Conservation (phyloP, 2,329 filamentous ascomycete genomes). For the Nakataea oryzae region DNA sequence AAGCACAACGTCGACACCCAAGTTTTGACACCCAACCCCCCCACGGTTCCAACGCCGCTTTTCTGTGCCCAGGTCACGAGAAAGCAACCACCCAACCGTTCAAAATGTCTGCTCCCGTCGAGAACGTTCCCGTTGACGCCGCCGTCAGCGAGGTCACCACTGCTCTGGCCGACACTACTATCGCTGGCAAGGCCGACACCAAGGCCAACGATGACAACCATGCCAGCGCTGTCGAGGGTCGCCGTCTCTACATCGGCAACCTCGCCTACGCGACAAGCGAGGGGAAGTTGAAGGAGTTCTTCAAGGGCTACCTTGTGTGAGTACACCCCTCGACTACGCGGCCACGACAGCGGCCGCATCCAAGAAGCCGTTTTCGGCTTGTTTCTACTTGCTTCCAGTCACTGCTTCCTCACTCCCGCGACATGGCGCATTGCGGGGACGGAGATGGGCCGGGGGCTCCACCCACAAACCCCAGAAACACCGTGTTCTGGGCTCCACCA, state of each 20-base stretch:
- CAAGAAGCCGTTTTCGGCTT: not conserved
- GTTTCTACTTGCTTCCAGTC: not conserved
- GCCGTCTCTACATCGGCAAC: slow-evolving; percentile 99
- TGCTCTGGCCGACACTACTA: slow-evolving; percentile 62
- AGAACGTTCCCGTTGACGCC: slow-evolving; percentile 53
- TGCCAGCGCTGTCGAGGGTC: slow-evolving; percentile 95
- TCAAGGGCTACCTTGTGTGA: slow-evolving; percentile 99
- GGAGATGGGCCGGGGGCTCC: not conserved
- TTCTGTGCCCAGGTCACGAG: not conserved
- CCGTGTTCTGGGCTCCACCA: not conserved
- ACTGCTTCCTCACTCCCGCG: not conserved
- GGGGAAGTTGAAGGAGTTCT: slow-evolving; percentile 99
- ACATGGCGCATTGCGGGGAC: not conserved
- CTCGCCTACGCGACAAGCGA: slow-evolving; percentile 99
- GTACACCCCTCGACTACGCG: slow-evolving; percentile 28
- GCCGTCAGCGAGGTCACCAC: slow-evolving; percentile 70
- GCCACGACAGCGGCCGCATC: too few species aligned
- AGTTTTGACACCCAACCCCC: slow-evolving; percentile 14
- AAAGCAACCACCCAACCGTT: slow-evolving; percentile 19
- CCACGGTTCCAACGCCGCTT: not conserved
- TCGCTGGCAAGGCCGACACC: slow-evolving; percentile 46
- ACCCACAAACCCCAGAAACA: not conserved
- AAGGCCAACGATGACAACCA: slow-evolving; percentile 81
- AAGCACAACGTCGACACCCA: slow-evolving; percentile 26
- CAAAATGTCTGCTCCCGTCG: slow-evolving; percentile 78